Conservation (phyloP, 345 rosid genomes). For the Lenwebbia sp. region DNA sequence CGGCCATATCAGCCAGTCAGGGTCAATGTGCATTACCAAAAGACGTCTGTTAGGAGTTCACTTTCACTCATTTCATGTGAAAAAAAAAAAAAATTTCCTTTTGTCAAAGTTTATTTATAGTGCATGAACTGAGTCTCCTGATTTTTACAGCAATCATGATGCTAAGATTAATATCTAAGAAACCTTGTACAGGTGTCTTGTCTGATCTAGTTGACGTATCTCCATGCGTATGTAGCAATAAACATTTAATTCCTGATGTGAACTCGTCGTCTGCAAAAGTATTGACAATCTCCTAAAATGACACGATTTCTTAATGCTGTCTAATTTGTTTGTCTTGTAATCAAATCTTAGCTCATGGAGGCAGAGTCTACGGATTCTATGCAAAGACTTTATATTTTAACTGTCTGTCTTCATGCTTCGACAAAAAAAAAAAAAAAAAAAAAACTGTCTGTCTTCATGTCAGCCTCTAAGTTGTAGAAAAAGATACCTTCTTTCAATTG, state of each 20-base stretch:
- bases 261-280: not conserved
- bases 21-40: not conserved
- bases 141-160: not conserved
- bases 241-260: not conserved
- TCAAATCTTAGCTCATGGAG: not conserved
- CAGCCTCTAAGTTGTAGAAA: not conserved
- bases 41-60: not conserved
- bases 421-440: too few relatives aligned
- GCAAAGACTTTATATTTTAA: not conserved
- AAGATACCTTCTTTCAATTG: not conserved
- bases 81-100: not conserved
- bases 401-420: not conserved
- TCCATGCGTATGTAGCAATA: not conserved
- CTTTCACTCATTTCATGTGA: not conserved
- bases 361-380: not conserved
- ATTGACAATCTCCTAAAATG: not conserved
- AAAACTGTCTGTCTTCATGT: not conserved
- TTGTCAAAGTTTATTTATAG: not conserved
- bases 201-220: not conserved
- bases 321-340: not conserved
- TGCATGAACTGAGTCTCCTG: not conserved
- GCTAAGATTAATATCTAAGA: not conserved
- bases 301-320: not conserved
- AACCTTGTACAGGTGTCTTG: not conserved
- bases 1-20: not conserved